Evolutionary conservation across 192 early-diverging fungal species (phyloP), one percentile per base, ranked within the genome.

Genomic region (Coemansia sp.): DNA sequence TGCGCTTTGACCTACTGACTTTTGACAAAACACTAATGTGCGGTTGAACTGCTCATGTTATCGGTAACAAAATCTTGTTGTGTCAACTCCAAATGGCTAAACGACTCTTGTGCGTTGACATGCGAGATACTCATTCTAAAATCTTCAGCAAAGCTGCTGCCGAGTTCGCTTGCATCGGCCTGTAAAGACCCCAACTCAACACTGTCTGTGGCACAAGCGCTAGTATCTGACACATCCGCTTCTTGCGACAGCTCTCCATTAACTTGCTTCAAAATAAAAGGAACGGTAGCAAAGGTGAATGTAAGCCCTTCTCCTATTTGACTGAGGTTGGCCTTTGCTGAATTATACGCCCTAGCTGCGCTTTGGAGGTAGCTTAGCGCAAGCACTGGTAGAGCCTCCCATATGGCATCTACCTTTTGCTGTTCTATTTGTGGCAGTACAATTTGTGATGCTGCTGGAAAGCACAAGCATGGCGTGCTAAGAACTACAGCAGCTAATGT

Each of bases 251-350:
- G 3, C 24, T 16, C 7, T 18, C 2, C 27, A 41, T 58, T 30
- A 19, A 23, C 44, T 23, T n/a, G 34, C 9, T 5, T 14, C 24
- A 22, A 4, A 5, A n/a, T 58, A 16, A 60, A 56, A 19, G 67
- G 67, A 19, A 69, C 26, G 22, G 62, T 69, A 14, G 54, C 51
- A 52, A 63, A 62, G 14, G 60, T 63, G 32, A 69, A 69, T 34
- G 54, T 28, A 49, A 69, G 24, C 31, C 60, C 47, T 28, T 52
- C 44, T 24, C 67, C 44, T 5, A 63, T 26, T 7, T 34, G 38
- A 49, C 25, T 31, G 0, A 44, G 34, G 25, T 44, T 56, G 5
- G 27, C 25, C 60, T 26, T 48, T 58, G 32, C 57, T 22, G 54
- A n/a, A 7, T 31, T 47, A 14, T 61, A 63, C 1, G 53, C 49